These are phyloP conservation scores for Pseudoscleropodium purum DNA, from an alignment of 225 moss, liverwort and hornwort species.

Conservation along the genomic window DNA sequence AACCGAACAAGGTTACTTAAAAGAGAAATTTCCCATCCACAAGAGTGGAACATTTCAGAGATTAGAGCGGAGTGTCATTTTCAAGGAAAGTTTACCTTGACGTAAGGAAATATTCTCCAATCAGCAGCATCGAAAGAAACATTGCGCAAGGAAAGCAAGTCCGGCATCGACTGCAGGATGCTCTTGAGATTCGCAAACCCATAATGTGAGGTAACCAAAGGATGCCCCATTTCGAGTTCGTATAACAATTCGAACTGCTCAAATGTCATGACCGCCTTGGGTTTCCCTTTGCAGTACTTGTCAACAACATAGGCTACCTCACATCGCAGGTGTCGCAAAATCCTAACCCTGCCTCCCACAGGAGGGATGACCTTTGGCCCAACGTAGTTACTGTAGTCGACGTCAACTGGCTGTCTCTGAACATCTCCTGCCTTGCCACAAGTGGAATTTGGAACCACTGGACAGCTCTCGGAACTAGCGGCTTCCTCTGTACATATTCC, in stretches of 20 bases:
- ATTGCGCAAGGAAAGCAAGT: conserved; percentile 47
- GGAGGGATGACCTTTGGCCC: conserved; percentile 19
- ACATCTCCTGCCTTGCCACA: conserved; percentile 2
- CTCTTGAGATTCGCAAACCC: conserved; percentile 60
- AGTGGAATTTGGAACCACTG: not conserved
- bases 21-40: too few relatives aligned
- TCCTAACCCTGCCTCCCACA: conserved; percentile 58
- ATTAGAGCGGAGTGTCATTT: not conserved
- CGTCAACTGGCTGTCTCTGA: conserved; percentile 13
- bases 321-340: conserved; percentile 61
- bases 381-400: conserved; percentile 6
- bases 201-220: conserved; percentile 57
- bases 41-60: not conserved
- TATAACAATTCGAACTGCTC: conserved; percentile 62
- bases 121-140: conserved; percentile 23
- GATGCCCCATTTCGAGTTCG: conserved; percentile 72
- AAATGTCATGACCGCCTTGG: conserved; percentile 36
- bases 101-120: conserved; percentile 47
- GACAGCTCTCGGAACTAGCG: not conserved
- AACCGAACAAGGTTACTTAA: not conserved
- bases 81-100: conserved; percentile 9
- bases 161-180: conserved; percentile 70
- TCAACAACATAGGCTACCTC: conserved; percentile 64
- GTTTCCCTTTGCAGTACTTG: conserved; percentile 52
- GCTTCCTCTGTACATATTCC: not conserved